These are phyloP conservation scores for Marasmius fiardii DNA, from an alignment of 1,284 basidiomycete genomes.

Conservation along the genomic window DNA sequence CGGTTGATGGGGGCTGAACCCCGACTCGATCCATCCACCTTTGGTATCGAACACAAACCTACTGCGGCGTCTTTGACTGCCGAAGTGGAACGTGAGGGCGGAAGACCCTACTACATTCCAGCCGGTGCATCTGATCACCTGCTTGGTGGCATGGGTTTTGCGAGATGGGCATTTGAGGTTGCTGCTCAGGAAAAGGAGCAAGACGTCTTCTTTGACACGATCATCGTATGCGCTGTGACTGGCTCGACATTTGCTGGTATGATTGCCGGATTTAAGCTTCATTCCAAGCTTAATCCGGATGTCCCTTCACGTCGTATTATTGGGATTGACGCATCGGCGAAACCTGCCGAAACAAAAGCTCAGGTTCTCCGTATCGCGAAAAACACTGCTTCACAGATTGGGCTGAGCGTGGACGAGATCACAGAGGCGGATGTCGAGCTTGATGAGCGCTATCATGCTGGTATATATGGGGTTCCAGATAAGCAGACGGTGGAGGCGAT, in stretches of 20 bases:
- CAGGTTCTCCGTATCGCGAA: constrained; percentile 21
- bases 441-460: constrained; percentile 23
- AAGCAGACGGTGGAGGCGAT: constrained; percentile 23
- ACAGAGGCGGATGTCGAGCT: constrained; percentile 21
- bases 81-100: constrained; percentile 17
- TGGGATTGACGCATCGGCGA: constrained; percentile 23
- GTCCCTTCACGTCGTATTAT: constrained; percentile 16
- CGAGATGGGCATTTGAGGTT: constrained; percentile 23
- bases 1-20: constrained; percentile 24
- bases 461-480: constrained; percentile 23
- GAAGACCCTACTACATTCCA: constrained; percentile 25
- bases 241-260: constrained; percentile 24
- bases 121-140: constrained; percentile 25
- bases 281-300: constrained; percentile 14
- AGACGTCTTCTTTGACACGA: constrained; percentile 22
- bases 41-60: constrained; percentile 25
- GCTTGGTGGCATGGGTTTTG: constrained; percentile 23
- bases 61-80: constrained; percentile 18
- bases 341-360: constrained; percentile 19
- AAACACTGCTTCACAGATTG: constrained; percentile 20
- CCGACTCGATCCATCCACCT: constrained; percentile 19
- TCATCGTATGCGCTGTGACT: constrained; percentile 23
- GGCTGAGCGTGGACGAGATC: constrained; percentile 17
- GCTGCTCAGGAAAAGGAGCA: constrained; percentile 20
- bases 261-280: constrained; percentile 23